These are phyloP conservation scores for Russula emetica DNA, from an alignment of 768 basidiomycete species.

Conservation along the genomic window DNA sequence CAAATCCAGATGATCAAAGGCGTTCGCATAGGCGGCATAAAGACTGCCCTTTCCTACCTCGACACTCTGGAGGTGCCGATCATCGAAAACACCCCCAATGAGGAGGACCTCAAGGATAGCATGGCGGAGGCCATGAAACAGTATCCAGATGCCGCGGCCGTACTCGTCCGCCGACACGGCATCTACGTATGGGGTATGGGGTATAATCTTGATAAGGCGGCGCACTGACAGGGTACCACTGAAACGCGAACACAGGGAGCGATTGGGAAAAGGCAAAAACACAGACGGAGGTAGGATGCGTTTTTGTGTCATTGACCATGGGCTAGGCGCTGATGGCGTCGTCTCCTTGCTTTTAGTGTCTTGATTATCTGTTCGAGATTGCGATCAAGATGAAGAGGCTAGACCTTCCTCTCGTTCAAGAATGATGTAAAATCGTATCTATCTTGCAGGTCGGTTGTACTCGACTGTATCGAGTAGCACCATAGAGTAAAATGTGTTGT, in stretches of 20 bases:
- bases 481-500: neutral
- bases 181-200: conserved; percentile 79
- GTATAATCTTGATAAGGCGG: conserved; percentile 16
- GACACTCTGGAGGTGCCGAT: conserved; percentile 84
- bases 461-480: no score
- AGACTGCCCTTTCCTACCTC: conserved; percentile 71
- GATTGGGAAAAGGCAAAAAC: conserved; percentile 90
- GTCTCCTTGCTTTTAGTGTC: conserved; percentile 46
- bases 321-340: neutral
- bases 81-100: conserved; percentile 87
- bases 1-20: conserved; percentile 82
- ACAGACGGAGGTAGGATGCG: conserved; percentile 61
- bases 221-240: conserved; percentile 2
- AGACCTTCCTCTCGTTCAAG: conserved; percentile 48
- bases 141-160: conserved; percentile 72
- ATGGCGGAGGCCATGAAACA: conserved; percentile 83
- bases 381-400: conserved; percentile 76
- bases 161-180: conserved; percentile 75
- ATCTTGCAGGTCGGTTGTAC: neutral
- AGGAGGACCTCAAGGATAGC: conserved; percentile 83
- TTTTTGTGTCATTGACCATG: neutral
- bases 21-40: conserved; percentile 71
- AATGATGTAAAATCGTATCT: conserved; percentile 6
- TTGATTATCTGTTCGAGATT: conserved; percentile 89
- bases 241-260: conserved; percentile 37